A percentile compares a stretch with the other conserved stretches of the same genome.
Evolutionary conservation across 2,329 filamentous ascomycete species (phyloP).

Genomic region (Fusarium nematophilum): DNA sequence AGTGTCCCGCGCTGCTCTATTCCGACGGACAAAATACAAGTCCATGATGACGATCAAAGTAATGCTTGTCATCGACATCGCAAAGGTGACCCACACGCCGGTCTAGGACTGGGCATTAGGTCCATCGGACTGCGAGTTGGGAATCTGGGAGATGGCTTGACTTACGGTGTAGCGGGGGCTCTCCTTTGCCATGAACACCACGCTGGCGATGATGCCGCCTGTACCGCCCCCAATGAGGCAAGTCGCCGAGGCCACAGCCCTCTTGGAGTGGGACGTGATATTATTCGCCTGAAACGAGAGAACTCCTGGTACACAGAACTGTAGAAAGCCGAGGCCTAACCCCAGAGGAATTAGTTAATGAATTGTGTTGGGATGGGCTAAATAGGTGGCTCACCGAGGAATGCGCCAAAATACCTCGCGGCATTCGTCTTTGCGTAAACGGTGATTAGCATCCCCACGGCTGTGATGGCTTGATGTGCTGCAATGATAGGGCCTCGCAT

Average conservation of each 20-base stretch:
- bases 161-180: slow-evolving; percentile 12
- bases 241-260: slow-evolving; percentile 2
- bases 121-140: too few relatives aligned
- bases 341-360: too few relatives aligned
- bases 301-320: slow-evolving; percentile 14
- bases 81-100: too few relatives aligned
- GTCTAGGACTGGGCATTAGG: too few relatives aligned
- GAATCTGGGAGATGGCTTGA: too few relatives aligned
- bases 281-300: slow-evolving; percentile 20
- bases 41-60: too few relatives aligned
- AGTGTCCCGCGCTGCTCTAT: too few relatives aligned
- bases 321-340: slow-evolving; percentile 8
- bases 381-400: slow-evolving; percentile 1
- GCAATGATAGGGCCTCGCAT: slow-evolving; percentile 9
- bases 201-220: slow-evolving; percentile 14
- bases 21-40: too few relatives aligned
- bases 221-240: slow-evolving; percentile 10
- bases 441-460: slow-evolving; percentile 11
- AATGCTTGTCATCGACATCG: too few relatives aligned
- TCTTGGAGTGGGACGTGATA: slow-evolving; percentile 13
- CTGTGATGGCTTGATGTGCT: slow-evolving; percentile 3
- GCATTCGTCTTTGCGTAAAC: slow-evolving; percentile 4
- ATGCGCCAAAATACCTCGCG: slow-evolving; percentile 14
- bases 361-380: too few relatives aligned
- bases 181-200: slow-evolving; percentile 1